These are phyloP conservation scores for Camellia granthamiana DNA, from an alignment of 148 eudicot genomes.

Conservation along the genomic window DNA sequence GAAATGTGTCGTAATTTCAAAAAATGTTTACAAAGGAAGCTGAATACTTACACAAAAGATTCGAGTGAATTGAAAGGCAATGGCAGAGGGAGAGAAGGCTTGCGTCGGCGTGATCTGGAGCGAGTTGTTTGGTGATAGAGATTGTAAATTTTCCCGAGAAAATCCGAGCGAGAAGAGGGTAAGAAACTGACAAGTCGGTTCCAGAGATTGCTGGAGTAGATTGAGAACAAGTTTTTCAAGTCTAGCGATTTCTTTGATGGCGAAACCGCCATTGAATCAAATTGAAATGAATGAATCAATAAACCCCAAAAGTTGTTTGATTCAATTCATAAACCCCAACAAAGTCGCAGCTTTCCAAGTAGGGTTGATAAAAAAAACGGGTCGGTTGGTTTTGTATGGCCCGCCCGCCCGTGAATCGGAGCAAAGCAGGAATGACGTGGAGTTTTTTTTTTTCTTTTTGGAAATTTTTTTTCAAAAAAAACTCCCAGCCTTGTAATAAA, in stretches of 20 bases:
- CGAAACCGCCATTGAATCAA: constrained; percentile 9
- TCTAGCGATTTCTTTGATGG: constrained; percentile 16
- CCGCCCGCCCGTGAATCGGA: too few relatives aligned
- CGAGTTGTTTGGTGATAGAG: constrained; percentile 38
- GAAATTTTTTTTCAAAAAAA: too few relatives aligned
- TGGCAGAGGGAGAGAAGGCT: constrained; percentile 71
- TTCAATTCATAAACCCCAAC: too few relatives aligned
- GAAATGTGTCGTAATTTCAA: not conserved
- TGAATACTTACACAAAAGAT: constrained; percentile 43
- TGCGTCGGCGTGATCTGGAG: constrained; percentile 50
- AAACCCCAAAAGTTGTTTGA: too few relatives aligned
- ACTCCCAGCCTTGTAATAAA: too few relatives aligned
- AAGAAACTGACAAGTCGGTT: constrained; percentile 32
- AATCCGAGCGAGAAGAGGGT: constrained; percentile 24
- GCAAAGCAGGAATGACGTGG: too few relatives aligned
- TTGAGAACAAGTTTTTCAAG: constrained; percentile 31
- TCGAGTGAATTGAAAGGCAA: constrained; percentile 56
- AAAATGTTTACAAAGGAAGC: not conserved
- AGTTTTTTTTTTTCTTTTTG: too few relatives aligned
- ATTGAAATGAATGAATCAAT: not conserved
- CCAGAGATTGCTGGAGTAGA: constrained; percentile 46
- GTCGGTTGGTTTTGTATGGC: too few relatives aligned
- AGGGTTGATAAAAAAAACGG: too few relatives aligned
- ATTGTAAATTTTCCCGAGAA: constrained; percentile 41
- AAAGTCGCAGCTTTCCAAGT: too few relatives aligned